Percentiles rank a stretch among this genome's conserved stretches.
Conservation (phyloP, 768 basidiomycete genomes). For the Leccinum boreale region DNA sequence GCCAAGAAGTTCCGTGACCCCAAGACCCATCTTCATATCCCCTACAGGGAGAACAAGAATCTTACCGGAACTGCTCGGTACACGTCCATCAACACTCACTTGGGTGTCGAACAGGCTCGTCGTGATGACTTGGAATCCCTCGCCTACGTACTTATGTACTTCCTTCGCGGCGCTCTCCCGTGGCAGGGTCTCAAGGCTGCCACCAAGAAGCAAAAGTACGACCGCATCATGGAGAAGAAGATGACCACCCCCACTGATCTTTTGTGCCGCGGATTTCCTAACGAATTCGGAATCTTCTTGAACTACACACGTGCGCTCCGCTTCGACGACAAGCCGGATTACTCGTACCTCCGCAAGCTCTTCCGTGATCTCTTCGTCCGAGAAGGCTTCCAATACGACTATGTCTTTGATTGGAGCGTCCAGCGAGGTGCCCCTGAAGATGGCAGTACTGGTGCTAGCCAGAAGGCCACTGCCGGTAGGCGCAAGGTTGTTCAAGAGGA, state of each 20-base stretch:
- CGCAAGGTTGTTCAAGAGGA: conserved; percentile 85
- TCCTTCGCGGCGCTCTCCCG: conserved; percentile 95
- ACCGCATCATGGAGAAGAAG: conserved; percentile 99
- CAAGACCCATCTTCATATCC: conserved; percentile 99
- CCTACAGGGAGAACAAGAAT: conserved; percentile 99
- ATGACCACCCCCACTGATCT: conserved; percentile 98
- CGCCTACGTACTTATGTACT: conserved; percentile 99
- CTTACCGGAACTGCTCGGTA: conserved; percentile 98
- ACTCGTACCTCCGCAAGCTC: conserved; percentile 98
- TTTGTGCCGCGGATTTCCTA: conserved; percentile 98
- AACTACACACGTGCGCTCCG: conserved; percentile 99
- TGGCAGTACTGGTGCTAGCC: conserved; percentile 54
- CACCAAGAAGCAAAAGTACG: conserved; percentile 99
- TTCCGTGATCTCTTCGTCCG: conserved; percentile 98
- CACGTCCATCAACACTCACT: conserved; percentile 98
- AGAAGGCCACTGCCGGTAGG: conserved; percentile 58
- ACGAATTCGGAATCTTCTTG: conserved; percentile 98
- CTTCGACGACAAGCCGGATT: conserved; percentile 99
- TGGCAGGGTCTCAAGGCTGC: conserved; percentile 99
- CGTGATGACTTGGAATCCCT: conserved; percentile 98
- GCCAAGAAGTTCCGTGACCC: conserved; percentile 99
- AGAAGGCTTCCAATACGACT: conserved; percentile 98
- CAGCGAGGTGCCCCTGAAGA: conserved; percentile 74
- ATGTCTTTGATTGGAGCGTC: conserved; percentile 98
- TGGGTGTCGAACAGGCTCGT: conserved; percentile 97